Base-by-base conservation (phyloP, 75 land plant species). In the Picea glauca region DNA sequence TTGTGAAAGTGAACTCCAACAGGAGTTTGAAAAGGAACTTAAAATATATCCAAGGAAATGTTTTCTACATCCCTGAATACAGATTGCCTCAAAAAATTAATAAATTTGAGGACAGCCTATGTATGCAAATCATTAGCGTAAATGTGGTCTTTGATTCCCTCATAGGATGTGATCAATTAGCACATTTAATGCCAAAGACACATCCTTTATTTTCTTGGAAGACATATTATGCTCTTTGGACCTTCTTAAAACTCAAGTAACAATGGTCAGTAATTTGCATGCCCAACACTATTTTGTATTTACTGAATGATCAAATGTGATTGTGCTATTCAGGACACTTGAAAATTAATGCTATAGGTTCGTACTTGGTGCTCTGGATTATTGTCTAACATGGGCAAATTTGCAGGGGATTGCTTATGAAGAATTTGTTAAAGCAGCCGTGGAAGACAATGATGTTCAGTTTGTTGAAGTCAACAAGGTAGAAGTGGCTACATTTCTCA, bases 391-490 rank as follows among this genome's bases (percentile, higher is more conserved):
- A 58, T 30, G 9, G 18, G 38, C 61, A 64, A 56, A 9, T 83
- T 78, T 81, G 58, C 82, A 96, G 99, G 98, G 95, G 40, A 74
- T 83, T 75, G 88, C 86, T 30, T 90, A 92, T 84, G 87, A 90
- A 61, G 93, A 87, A 56, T 97, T 93, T 85, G 68, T 91, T 3
- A 84, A 85, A 62, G 95, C 94, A 63, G 98, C 99, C 30, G 78
- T 43, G 46, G 68, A 84, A 62, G 88, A 94, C 60, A 85, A 86
- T 76, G 98, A 88, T 58, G 89, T 92, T 40, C 93, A 94, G 85
- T 97, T 97, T 93, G 88, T 93, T 77, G 96, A 90, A 85, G 85
- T 82, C 23, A 84, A 60, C 57, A 72, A 83, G 63, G 23, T 68
- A 58, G 88, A 87, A 30, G 83, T 94, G 76, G 98, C 94, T 0